Conservation (phyloP, 2,329 filamentous ascomycete species). For the Delphinella strobiligena region DNA sequence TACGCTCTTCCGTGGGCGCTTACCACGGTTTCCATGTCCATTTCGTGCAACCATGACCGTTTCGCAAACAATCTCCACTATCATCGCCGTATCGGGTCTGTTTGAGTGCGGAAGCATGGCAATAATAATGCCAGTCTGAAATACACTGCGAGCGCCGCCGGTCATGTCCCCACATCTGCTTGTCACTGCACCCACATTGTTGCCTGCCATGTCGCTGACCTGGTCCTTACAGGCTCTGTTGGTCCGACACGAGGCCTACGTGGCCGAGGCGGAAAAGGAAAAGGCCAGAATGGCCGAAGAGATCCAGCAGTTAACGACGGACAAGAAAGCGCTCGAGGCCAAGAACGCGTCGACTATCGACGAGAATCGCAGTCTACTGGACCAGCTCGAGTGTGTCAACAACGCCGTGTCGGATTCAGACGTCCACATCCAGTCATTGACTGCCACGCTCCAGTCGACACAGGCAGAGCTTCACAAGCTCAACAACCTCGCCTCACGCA, state of each 20-base stretch:
- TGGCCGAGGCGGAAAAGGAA: conserved; percentile 82
- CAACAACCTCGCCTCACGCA: conserved; percentile 60
- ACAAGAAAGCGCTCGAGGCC: conserved; percentile 58
- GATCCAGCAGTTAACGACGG: conserved; percentile 62
- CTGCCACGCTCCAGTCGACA: conserved; percentile 63
- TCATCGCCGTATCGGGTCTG: not conserved
- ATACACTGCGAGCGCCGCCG: not conserved
- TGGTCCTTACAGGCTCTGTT: conserved; percentile 74
- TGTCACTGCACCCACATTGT: conserved; percentile 2
- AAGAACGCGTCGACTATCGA: conserved; percentile 67
- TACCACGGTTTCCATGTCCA: conserved; percentile 9
- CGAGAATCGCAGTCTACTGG: conserved; percentile 69
- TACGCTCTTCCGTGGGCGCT: too few relatives aligned
- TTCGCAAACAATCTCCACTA: conserved; percentile 4
- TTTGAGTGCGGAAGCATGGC: not conserved
- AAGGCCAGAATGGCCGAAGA: conserved; percentile 58
- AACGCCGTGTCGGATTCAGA: conserved; percentile 69
- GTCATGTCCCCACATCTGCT: conserved; percentile 2
- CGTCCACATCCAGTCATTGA: conserved; percentile 62
- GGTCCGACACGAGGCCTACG: conserved; percentile 84
- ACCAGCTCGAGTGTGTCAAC: conserved; percentile 79
- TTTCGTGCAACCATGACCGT: conserved; percentile 9
- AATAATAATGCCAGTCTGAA: not conserved
- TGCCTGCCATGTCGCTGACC: conserved; percentile 48
- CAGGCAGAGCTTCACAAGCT: conserved; percentile 66